Percentiles rank a stretch among this genome's conserved stretches.
phyloP scores from a whole-genome alignment of 1,284 basidiomycete species.

The Dichomitus squalens region DNA sequence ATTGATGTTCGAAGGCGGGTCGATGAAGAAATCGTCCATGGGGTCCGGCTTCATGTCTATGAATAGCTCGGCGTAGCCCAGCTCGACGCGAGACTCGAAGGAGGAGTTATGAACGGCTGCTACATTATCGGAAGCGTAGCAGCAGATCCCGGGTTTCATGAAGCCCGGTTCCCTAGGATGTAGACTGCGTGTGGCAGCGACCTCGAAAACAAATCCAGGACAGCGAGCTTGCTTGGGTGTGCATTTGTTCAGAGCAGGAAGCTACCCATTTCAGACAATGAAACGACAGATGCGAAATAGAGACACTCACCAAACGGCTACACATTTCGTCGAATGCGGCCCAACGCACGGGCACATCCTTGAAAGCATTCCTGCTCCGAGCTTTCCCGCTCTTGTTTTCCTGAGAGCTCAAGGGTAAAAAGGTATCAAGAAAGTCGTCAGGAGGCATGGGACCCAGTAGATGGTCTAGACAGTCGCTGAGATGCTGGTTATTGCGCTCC shows the following conservation, averaged over 20 bases:
- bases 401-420: neutral
- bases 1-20: too few relatives aligned
- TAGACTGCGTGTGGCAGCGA: neutral
- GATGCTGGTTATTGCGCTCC: neutral
- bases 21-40: slow-evolving; percentile 5
- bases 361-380: neutral
- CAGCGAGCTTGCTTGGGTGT: slow-evolving; percentile 9
- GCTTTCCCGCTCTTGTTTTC: neutral
- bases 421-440: neutral
- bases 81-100: neutral
- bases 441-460: slow-evolving; percentile 8
- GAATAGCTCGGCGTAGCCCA: slow-evolving; percentile 16
- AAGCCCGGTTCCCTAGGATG: neutral
- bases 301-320: neutral
- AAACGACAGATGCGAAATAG: neutral
- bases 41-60: slow-evolving; percentile 4
- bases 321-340: neutral
- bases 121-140: neutral
- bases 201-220: slow-evolving; percentile 12
- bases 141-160: slow-evolving; percentile 14
- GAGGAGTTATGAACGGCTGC: neutral
- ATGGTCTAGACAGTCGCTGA: neutral
- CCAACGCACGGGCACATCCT: neutral
- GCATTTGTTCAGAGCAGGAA: neutral
- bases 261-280: neutral